A percentile compares a stretch with the other conserved stretches of the same genome.
Evolutionary conservation across 2,329 filamentous ascomycete species (phyloP).

Genomic region (Fusarium coicis): DNA sequence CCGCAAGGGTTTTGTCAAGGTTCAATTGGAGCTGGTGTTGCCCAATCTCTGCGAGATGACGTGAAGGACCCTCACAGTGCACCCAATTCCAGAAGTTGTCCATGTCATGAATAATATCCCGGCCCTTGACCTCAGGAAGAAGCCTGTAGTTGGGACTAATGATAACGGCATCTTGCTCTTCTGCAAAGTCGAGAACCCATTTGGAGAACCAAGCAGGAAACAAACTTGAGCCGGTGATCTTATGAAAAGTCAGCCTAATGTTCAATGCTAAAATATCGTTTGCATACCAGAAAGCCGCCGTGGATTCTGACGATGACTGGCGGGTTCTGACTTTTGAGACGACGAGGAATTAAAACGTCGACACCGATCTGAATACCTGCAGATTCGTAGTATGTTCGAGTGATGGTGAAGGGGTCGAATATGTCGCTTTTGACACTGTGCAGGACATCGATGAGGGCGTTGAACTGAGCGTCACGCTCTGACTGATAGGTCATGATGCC

Average conservation of each 20-base stretch:
- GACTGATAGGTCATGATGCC: not conserved
- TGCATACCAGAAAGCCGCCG: not conserved
- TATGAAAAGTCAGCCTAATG: not conserved
- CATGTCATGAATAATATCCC: not conserved
- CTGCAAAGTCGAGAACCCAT: not conserved
- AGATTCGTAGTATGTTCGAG: not conserved
- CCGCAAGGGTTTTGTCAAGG: fast-evolving
- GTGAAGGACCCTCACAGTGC: not conserved
- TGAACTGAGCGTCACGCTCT: not conserved
- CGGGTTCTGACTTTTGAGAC: not conserved
- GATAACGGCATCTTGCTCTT: not conserved
- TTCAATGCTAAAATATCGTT: fast-evolving
- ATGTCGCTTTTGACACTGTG: not conserved
- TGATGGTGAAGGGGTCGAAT: not conserved
- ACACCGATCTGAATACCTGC: not conserved
- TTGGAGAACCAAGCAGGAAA: not conserved
- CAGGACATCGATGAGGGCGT: not conserved
- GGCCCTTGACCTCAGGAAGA: not conserved
- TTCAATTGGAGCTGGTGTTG: not conserved
- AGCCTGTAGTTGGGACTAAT: not conserved
- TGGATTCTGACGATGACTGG: not conserved
- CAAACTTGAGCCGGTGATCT: not conserved
- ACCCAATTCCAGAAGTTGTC: not conserved
- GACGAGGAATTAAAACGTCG: not conserved
- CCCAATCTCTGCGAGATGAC: not conserved